Evolutionary conservation across 768 basidiomycete genomes (phyloP), one percentile per base, ranked within the genome.

Genomic region (Leccinum barrowsii): DNA sequence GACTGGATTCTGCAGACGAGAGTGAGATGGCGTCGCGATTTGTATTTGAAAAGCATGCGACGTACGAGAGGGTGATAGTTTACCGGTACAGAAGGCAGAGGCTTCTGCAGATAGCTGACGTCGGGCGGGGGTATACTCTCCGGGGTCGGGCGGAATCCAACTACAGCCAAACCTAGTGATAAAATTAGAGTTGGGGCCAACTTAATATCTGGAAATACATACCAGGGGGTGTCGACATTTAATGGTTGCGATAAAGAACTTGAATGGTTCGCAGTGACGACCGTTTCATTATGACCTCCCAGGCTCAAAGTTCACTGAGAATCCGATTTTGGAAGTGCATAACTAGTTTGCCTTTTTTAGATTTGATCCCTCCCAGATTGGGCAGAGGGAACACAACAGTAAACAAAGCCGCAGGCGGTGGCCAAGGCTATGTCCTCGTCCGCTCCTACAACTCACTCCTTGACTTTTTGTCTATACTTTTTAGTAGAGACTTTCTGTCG

Each of bases 51-150:
- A 59, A 44, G 1, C 10, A 19, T 1, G 53, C 48, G 6, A 54
- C 78, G 56, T 60, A 90, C 91, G 73, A 93, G 73, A 5, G 90
- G 87, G 50, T 90, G 87, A 17, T 78, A 60, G 69, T 91, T 77
- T 17, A 84, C 82, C 2, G 83, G 82, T 2, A 78, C 63, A 6
- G 70, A 68, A 0, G 59, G 62, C 1, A 78, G 73, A 5, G 77
- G 69, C 19, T 74, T 77, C 58, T 86, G 79, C 26, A 82, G 72
- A 47, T 84, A 79, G 24, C 62, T 59, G 4, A 74, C 74, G 59
- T 79, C 65, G 6, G 59, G 62, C 4, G 90, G 88, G 3, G 90
- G 91, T 4, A 89, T 70, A 63, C 87, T 91, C 32, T 82, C 82
- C 8, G 75, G 71, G 1, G 90, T 91, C 0, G 89, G 86, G 8